Evolutionary conservation across 257 asterid genomes (phyloP).

Genomic region (Marsdenia floribunda): DNA sequence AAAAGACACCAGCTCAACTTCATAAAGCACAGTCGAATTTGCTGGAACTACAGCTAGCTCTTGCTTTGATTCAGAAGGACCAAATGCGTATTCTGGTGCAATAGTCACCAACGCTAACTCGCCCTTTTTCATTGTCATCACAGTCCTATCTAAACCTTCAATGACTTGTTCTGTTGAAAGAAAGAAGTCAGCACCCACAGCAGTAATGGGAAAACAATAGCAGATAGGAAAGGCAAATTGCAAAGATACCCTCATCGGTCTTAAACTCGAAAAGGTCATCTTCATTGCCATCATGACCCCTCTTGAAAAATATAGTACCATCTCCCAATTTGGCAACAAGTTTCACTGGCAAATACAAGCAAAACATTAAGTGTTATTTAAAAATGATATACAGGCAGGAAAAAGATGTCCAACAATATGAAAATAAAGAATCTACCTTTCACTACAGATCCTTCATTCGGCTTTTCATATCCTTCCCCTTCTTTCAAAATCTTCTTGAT

Average conservation of each 20-base stretch:
- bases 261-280: constrained; percentile 45
- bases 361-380: background rate
- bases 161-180: constrained; percentile 31
- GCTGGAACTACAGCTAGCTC: constrained; percentile 36
- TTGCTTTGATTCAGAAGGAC: constrained; percentile 30
- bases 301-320: constrained; percentile 42
- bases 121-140: constrained; percentile 37
- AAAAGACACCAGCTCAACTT: constrained; percentile 35
- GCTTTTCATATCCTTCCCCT: constrained; percentile 51
- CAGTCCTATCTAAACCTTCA: constrained; percentile 35
- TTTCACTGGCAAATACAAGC: constrained; percentile 31
- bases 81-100: constrained; percentile 39
- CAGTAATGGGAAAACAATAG: no score
- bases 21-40: constrained; percentile 27
- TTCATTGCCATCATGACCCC: constrained; percentile 31
- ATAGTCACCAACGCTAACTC: constrained; percentile 29
- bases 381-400: background rate
- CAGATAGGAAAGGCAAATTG: background rate
- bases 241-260: constrained; percentile 43
- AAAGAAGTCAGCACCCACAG: background rate
- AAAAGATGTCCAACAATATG: no score
- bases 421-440: constrained; percentile 20
- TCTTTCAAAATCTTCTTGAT: constrained; percentile 46
- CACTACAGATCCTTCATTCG: constrained; percentile 53
- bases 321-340: constrained; percentile 47